Conservation (phyloP, 805 yeast species). For the Danielozyma ontarioensis region DNA sequence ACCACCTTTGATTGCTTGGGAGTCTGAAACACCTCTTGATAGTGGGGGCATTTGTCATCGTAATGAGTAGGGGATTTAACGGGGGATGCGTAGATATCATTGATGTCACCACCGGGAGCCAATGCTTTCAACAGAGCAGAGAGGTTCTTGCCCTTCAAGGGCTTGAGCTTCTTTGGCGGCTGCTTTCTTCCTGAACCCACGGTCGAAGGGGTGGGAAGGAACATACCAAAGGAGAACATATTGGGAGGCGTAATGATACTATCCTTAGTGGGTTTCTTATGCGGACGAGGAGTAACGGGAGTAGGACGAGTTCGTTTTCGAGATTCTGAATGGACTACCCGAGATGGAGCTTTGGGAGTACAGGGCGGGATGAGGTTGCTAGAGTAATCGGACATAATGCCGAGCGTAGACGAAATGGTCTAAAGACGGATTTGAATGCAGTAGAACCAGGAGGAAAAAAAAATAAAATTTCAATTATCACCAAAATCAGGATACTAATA, state of each 20-base stretch:
- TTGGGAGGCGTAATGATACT: not conserved
- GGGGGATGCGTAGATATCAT: not conserved
- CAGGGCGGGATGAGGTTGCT: too few species aligned
- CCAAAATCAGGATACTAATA: too few species aligned
- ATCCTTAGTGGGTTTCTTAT: too few species aligned
- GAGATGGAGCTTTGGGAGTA: too few species aligned
- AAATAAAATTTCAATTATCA: too few species aligned
- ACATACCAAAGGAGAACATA: constrained; percentile 17
- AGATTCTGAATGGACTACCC: too few species aligned
- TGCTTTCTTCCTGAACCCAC: constrained; percentile 31
- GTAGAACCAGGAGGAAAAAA: too few species aligned
- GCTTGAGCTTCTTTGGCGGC: not conserved
- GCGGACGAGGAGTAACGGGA: too few species aligned
- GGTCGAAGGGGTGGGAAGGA: constrained; percentile 34
- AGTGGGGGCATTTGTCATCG: too few species aligned
- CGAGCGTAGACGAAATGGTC: not conserved
- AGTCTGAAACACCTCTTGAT: not conserved
- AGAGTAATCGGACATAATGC: not conserved
- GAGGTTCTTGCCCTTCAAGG: not conserved
- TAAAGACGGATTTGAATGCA: too few species aligned
- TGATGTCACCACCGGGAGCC: not conserved
- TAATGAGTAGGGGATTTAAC: not conserved
- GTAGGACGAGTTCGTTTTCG: too few species aligned
- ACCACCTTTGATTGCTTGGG: not conserved
- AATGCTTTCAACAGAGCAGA: not conserved